Evolutionary conservation across 2,329 filamentous ascomycete species (phyloP).

Genomic region (Penicillium sp.): DNA sequence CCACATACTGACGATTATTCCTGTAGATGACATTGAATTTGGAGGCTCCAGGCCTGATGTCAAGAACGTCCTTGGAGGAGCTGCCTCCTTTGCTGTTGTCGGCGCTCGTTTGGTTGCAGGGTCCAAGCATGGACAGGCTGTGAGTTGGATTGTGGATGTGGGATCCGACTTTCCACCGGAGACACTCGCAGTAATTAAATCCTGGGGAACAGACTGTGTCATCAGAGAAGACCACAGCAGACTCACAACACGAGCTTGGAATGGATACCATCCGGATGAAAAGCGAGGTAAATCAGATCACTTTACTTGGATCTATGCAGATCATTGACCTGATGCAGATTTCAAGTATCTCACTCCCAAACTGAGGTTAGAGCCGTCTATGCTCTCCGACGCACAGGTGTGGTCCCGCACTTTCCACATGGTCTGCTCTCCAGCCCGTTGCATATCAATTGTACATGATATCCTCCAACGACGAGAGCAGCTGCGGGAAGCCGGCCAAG

Average conservation of each 20-base stretch:
- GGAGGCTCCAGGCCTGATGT: constrained; percentile 67
- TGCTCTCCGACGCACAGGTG: constrained; percentile 67
- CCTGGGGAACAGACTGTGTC: constrained; percentile 75
- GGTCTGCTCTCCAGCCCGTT: constrained; percentile 77
- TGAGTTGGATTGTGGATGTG: constrained; percentile 90
- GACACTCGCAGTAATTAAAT: constrained; percentile 63
- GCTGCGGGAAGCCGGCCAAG: constrained; percentile 27
- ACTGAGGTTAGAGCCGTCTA: constrained; percentile 71
- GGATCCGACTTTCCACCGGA: constrained; percentile 80
- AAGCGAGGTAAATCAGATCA: constrained; percentile 53
- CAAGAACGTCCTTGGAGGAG: constrained; percentile 80
- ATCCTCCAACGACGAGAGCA: constrained; percentile 59
- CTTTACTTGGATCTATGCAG: not conserved
- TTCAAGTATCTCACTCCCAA: constrained; percentile 92
- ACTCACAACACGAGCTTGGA: constrained; percentile 88
- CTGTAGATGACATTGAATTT: constrained; percentile 86
- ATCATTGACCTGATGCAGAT: constrained; percentile 45
- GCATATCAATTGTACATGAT: constrained; percentile 71
- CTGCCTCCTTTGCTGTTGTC: constrained; percentile 80
- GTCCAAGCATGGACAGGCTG: constrained; percentile 60
- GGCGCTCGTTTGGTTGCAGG: constrained; percentile 88
- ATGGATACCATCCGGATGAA: constrained; percentile 74
- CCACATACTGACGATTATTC: constrained; percentile 11
- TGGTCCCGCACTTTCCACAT: constrained; percentile 80
- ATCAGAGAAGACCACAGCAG: constrained; percentile 66